These are phyloP conservation scores for Calocybe indica DNA, from an alignment of 768 basidiomycete genomes.

Conservation along the genomic window DNA sequence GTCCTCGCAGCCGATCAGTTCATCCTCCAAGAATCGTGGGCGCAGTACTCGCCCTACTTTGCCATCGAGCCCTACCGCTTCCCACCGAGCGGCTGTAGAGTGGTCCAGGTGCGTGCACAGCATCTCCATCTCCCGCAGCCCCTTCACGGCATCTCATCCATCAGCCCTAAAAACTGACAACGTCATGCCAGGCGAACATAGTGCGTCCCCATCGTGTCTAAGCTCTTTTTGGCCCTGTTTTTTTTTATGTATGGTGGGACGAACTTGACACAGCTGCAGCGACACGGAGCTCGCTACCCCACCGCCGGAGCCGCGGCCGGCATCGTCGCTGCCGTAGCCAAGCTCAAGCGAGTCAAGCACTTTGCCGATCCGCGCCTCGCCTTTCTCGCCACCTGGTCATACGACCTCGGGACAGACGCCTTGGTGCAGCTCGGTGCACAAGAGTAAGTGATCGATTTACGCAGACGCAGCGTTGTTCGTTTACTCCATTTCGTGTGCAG, in stretches of 20 bases:
- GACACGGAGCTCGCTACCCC: slow-evolving; percentile 78
- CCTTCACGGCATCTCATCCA: background rate
- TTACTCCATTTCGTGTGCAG: slow-evolving; percentile 10
- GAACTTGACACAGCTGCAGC: slow-evolving; percentile 50
- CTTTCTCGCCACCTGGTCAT: slow-evolving; percentile 58
- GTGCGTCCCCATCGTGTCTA: slow-evolving; percentile 29
- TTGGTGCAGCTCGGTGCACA: slow-evolving; percentile 63
- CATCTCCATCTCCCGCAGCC: background rate
- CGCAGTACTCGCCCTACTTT: slow-evolving; percentile 56
- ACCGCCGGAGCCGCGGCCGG: slow-evolving; percentile 38
- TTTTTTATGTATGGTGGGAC: background rate
- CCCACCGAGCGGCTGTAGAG: slow-evolving; percentile 42
- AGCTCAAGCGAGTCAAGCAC: slow-evolving; percentile 41
- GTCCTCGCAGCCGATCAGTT: slow-evolving; percentile 3
- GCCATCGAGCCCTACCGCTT: slow-evolving; percentile 37
- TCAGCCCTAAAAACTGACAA: background rate
- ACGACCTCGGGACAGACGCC: slow-evolving; percentile 49
- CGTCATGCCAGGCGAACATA: slow-evolving; percentile 45
- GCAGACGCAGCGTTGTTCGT: no score
- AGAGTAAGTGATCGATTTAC: slow-evolving; percentile 33
- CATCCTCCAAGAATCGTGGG: slow-evolving; percentile 38
- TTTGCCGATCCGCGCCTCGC: slow-evolving; percentile 40
- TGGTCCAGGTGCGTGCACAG: slow-evolving; percentile 45
- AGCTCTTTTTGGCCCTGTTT: background rate
- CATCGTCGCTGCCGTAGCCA: slow-evolving; percentile 45